A percentile compares a stretch with the other conserved stretches of the same genome.
Conservation (phyloP, 2,329 filamentous ascomycete species). For the Nemania sp. region DNA sequence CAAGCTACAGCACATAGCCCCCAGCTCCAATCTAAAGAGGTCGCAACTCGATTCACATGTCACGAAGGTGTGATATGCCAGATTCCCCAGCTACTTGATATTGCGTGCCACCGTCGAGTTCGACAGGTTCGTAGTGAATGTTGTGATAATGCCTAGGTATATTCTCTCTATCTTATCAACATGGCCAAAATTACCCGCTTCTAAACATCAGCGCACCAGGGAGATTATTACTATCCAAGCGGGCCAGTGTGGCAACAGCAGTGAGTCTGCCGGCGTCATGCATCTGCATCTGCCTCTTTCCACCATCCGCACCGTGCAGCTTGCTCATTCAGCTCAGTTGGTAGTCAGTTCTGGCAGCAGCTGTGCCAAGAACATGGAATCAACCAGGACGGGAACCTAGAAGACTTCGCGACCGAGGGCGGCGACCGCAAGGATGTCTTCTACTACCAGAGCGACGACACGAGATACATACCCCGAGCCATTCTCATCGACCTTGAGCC, state of each 20-base stretch:
- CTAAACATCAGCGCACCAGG: conserved; percentile 50
- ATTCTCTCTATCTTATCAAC: background rate
- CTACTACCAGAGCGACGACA: conserved; percentile 99
- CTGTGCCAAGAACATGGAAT: conserved; percentile 98
- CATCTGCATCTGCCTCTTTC: conserved; percentile 17
- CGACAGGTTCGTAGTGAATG: conserved; percentile 14
- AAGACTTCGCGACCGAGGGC: conserved; percentile 96
- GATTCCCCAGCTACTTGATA: background rate
- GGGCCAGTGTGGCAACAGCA: conserved; percentile 99
- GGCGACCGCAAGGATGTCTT: conserved; percentile 98
- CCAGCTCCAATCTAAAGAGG: no score
- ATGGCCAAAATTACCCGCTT: background rate
- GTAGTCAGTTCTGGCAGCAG: conserved; percentile 98
- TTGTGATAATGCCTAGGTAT: conserved; percentile 27
- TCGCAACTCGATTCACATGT: no score
- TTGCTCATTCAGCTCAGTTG: conserved; percentile 64
- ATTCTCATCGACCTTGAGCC: conserved; percentile 96
- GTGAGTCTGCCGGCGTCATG: conserved; percentile 59
- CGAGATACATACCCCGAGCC: conserved; percentile 93
- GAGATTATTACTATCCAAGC: conserved; percentile 99
- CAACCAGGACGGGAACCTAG: conserved; percentile 93
- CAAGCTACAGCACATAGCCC: no score
- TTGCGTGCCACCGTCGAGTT: background rate
- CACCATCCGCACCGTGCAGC: no score
- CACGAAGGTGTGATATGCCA: background rate